phyloP scores from a whole-genome alignment of 306 rosid genomes.

The Casuarina equisetifolia region DNA sequence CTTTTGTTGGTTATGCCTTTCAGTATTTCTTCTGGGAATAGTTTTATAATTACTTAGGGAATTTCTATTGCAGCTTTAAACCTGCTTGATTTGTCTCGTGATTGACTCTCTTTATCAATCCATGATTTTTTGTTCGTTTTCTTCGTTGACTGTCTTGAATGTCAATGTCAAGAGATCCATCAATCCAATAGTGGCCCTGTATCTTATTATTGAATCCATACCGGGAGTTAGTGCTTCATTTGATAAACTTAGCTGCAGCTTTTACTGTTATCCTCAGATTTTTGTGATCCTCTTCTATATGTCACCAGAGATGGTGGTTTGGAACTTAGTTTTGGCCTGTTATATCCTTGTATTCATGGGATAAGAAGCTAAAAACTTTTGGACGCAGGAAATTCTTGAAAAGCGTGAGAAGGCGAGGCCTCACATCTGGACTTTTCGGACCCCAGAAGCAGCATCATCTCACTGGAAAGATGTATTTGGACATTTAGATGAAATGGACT shows the following conservation, averaged over 20 bases:
- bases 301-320: not conserved
- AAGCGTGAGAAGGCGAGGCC: slow-evolving; percentile 54
- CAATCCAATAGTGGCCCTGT: not conserved
- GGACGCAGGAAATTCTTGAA: slow-evolving; percentile 78
- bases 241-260: slow-evolving; percentile 18
- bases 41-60: not conserved
- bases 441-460: slow-evolving; percentile 67
- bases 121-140: not conserved
- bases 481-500: slow-evolving; percentile 61
- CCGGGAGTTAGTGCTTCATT: not conserved
- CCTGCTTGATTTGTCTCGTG: not conserved
- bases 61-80: not conserved
- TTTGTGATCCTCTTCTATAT: not conserved
- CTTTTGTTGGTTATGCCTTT: no score
- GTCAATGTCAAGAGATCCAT: not conserved
- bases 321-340: not conserved
- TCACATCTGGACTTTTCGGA: slow-evolving; percentile 76
- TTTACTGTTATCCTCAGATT: not conserved
- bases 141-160: not conserved
- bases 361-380: slow-evolving; percentile 21
- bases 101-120: not conserved
- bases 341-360: not conserved
- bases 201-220: not conserved
- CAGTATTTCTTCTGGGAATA: not conserved
- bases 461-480: slow-evolving; percentile 57